Evolutionary conservation across 2,329 filamentous ascomycete genomes (phyloP), one percentile per base, ranked within the genome.

Genomic region (Dothideomycetes sp.): DNA sequence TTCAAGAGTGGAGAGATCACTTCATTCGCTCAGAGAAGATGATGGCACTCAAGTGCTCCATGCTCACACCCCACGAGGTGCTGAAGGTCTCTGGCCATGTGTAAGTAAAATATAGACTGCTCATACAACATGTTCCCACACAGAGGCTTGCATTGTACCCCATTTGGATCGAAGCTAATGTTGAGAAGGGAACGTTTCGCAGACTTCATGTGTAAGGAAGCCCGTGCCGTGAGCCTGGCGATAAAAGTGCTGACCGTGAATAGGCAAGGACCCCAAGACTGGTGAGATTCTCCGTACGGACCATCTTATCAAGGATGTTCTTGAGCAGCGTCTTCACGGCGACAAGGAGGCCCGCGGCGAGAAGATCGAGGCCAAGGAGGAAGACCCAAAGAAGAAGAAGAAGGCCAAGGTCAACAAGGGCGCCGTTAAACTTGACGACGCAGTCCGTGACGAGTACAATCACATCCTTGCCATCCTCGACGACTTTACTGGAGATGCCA

Each of bases 71-170:
- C 24, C 79, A 91, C 55, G 84, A 91, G 35, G 85, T 98, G 29
- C 76, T 98, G 57, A 94, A 96, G 74, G 94, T 89, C 3, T 66
- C 63, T 61, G 91, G 91, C 48, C 91, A 98, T 66, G 91, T 96
- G 49, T 89, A 95, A 42, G 40, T 42, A 14, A 27, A n/a, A n/a
- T n/a, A n/a, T n/a, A n/a, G n/a, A n/a, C n/a, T n/a, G n/a, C n/a
- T n/a, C n/a, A 63, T 89, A 96, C 63, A 96, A 84, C 85, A 95
- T 96, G 88, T 94, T n/a, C n/a, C n/a, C n/a, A n/a, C n/a, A n/a
- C n/a, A n/a, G n/a, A n/a, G n/a, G n/a, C n/a, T n/a, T n/a, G n/a
- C n/a, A n/a, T n/a, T n/a, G n/a, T n/a, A n/a, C n/a, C n/a, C n/a
- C n/a, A n/a, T n/a, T n/a, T n/a, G n/a, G n/a, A n/a, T n/a, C n/a